phyloP scores from a whole-genome alignment of 2,329 filamentous ascomycete genomes.

The Chaetomium globosum region DNA sequence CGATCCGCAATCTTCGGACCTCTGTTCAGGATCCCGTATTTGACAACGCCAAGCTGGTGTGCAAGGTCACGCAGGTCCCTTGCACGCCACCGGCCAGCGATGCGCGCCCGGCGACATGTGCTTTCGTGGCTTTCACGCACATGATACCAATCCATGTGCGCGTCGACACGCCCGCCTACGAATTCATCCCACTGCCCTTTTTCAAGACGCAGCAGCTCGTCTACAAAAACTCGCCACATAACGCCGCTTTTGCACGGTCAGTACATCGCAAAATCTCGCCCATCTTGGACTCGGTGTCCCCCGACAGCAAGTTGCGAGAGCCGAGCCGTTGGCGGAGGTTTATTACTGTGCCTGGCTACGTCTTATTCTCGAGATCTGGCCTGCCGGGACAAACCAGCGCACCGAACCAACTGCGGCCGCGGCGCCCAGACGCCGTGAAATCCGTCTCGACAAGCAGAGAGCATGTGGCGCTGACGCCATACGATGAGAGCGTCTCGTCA shows the following conservation, averaged over 20 bases:
- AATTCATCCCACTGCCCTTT: conserved; percentile 64
- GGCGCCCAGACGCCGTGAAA: conserved; percentile 16
- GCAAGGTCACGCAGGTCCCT: conserved; percentile 46
- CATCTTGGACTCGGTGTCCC: conserved; percentile 45
- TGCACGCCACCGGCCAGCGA: conserved; percentile 37
- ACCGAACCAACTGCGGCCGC: conserved; percentile 3
- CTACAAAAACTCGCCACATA: conserved; percentile 56
- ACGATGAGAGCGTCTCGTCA: conserved; percentile 25
- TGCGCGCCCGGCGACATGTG: conserved; percentile 35
- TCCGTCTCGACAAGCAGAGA: conserved; percentile 30
- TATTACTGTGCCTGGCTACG: conserved; percentile 14
- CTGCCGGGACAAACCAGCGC: neutral
- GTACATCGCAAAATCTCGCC: conserved; percentile 64
- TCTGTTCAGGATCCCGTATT: conserved; percentile 48
- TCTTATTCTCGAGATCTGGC: conserved; percentile 9
- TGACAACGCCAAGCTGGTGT: conserved; percentile 47
- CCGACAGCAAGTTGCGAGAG: conserved; percentile 30
- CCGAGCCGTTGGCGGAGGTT: conserved; percentile 17
- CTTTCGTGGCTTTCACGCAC: conserved; percentile 60
- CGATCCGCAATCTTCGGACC: conserved; percentile 44
- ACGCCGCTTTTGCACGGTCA: conserved; percentile 61
- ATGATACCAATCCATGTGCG: conserved; percentile 64
- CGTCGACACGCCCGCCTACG: conserved; percentile 54
- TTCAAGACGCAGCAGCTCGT: conserved; percentile 69
- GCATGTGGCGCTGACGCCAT: conserved; percentile 25